phyloP scores from a whole-genome alignment of 768 basidiomycete species.

The Lactifluus pinguis region DNA sequence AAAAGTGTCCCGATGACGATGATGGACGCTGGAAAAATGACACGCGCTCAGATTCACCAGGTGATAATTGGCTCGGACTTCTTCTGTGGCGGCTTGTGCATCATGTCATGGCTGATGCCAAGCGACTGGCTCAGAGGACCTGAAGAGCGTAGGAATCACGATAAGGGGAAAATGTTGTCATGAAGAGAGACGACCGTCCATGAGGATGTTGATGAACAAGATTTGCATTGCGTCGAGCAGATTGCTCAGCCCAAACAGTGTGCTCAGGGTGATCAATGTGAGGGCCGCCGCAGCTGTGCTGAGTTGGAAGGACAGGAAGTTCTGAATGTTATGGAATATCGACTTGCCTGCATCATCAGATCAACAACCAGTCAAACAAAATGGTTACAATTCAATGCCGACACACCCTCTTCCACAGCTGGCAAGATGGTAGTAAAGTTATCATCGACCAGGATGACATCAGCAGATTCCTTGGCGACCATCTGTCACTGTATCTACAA shows the following conservation, averaged over 20 bases:
- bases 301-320: constrained; percentile 96
- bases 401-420: constrained; percentile 83
- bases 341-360: constrained; percentile 59
- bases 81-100: constrained; percentile 85
- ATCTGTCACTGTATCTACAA: constrained; percentile 42
- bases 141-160: constrained; percentile 25
- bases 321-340: constrained; percentile 98
- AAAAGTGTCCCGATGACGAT: constrained; percentile 87
- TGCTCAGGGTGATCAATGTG: constrained; percentile 90
- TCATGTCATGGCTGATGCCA: constrained; percentile 90
- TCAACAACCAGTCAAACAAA: constrained; percentile 11
- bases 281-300: constrained; percentile 96
- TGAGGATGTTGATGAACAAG: constrained; percentile 97
- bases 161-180: neutral
- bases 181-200: constrained; percentile 55
- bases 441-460: constrained; percentile 94
- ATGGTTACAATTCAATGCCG: neutral
- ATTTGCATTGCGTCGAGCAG: constrained; percentile 98
- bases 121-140: constrained; percentile 93
- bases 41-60: constrained; percentile 58
- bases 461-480: constrained; percentile 96
- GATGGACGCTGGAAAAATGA: constrained; percentile 87
- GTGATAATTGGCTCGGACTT: constrained; percentile 90
- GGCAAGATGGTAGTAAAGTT: constrained; percentile 93
- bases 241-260: constrained; percentile 80